phyloP scores from a whole-genome alignment of 108 stramenopile genomes.

The Pseudonitzschia pungens region DNA sequence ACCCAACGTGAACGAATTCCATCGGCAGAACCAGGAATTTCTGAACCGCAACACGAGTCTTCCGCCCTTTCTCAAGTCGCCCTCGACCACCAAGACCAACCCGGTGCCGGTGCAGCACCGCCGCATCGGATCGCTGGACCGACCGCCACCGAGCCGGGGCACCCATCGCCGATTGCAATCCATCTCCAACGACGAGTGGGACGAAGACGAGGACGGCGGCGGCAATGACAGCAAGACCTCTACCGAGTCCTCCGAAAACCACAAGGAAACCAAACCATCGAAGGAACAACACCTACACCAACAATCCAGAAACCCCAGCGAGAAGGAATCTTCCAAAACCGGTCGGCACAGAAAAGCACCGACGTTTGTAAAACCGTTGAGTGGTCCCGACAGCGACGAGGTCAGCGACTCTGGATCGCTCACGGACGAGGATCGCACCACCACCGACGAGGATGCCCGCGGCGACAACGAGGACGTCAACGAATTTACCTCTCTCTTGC shows the following conservation, averaged over 20 bases:
- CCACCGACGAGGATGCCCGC: conserved; percentile 11
- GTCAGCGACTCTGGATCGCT: conserved; percentile 11
- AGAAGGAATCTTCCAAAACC: not conserved
- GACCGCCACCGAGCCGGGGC: conserved; percentile 43
- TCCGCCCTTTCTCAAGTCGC: not conserved
- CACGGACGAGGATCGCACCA: conserved; percentile 8
- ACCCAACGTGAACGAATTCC: conserved; percentile 30
- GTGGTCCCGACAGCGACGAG: not conserved
- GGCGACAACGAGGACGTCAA: conserved; percentile 18
- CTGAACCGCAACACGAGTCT: conserved; percentile 14
- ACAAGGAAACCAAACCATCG: too few relatives aligned
- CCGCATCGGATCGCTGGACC: conserved; percentile 29
- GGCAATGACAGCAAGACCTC: too few relatives aligned
- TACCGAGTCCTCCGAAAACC: too few relatives aligned
- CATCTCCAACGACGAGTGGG: conserved; percentile 53
- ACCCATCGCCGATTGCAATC: conserved; percentile 43
- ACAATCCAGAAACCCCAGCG: not conserved
- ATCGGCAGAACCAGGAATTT: conserved; percentile 35
- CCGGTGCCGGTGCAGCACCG: conserved; percentile 12
- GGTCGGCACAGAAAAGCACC: not conserved
- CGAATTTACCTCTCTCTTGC: conserved; percentile 49
- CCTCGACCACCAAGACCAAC: not conserved
- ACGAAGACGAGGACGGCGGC: not conserved
- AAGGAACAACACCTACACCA: too few relatives aligned
- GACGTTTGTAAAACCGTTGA: not conserved